Percentiles rank a stretch among this genome's conserved stretches.
phyloP scores from a whole-genome alignment of 1,139 yeast species.

The Candida glucosophila region DNA sequence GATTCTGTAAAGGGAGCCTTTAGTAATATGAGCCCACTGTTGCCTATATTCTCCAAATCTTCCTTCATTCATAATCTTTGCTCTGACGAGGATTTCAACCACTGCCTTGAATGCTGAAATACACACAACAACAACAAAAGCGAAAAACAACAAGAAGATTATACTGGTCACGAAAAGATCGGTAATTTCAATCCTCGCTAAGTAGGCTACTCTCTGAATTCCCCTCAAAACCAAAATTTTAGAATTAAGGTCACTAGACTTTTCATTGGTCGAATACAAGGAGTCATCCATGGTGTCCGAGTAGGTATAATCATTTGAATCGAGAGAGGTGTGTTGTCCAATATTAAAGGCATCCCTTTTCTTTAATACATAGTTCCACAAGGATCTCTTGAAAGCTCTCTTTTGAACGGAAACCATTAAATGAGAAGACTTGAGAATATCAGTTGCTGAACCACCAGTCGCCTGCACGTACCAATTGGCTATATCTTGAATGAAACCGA shows the following conservation, averaged over 20 bases:
- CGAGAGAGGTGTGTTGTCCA: conserved; percentile 12
- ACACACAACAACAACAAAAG: conserved; percentile 59
- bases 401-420: conserved; percentile 80
- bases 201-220: conserved; percentile 80
- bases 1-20: conserved; percentile 82
- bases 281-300: conserved; percentile 41
- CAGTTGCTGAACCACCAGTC: conserved; percentile 88
- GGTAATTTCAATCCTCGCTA: conserved; percentile 80
- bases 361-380: no score
- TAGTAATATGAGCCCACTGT: conserved; percentile 72
- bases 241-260: conserved; percentile 41
- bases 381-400: conserved; percentile 18
- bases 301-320: conserved; percentile 35
- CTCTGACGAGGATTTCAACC: conserved; percentile 59
- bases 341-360: neutral
- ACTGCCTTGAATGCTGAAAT: conserved; percentile 66
- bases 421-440: conserved; percentile 46
- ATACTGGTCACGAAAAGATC: conserved; percentile 81
- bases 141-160: conserved; percentile 71
- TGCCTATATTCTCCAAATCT: conserved; percentile 71
- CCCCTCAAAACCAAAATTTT: conserved; percentile 82
- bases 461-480: conserved; percentile 93
- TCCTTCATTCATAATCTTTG: conserved; percentile 52
- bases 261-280: conserved; percentile 68
- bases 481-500: conserved; percentile 74